These are phyloP conservation scores for Coccomyxa sp. DNA, from an alignment of 139 green algal species.

Conservation along the genomic window DNA sequence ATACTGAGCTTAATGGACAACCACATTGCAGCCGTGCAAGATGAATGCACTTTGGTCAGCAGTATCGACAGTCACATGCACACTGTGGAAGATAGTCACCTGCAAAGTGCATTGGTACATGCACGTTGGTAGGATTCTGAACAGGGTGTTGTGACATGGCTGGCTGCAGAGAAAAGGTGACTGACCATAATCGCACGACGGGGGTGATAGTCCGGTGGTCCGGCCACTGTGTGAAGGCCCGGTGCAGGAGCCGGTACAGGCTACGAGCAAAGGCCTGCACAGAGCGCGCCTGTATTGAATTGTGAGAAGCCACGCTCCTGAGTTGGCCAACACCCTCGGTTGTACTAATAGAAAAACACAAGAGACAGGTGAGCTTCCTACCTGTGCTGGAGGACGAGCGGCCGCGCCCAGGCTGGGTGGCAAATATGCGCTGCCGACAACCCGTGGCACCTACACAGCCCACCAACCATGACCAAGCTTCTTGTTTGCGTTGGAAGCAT, in stretches of 20 bases:
- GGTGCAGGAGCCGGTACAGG: slow-evolving; percentile 63
- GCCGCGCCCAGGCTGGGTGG: slow-evolving; percentile 19
- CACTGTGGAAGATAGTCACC: too few relatives aligned
- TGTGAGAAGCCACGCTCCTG: too few relatives aligned
- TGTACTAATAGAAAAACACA: too few relatives aligned
- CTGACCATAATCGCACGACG: slow-evolving; percentile 48
- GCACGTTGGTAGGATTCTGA: not conserved
- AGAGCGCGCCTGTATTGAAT: too few relatives aligned
- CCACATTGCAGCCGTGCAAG: not conserved
- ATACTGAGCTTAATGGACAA: not conserved
- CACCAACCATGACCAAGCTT: too few relatives aligned
- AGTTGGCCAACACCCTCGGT: too few relatives aligned
- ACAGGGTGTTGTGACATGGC: too few relatives aligned
- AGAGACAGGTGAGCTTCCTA: not conserved
- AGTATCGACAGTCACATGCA: too few relatives aligned
- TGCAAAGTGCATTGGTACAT: not conserved
- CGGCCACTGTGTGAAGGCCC: slow-evolving; percentile 61
- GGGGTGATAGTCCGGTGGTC: slow-evolving; percentile 41
- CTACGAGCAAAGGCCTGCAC: slow-evolving; percentile 56
- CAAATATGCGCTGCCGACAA: not conserved
- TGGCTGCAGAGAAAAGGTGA: too few relatives aligned
- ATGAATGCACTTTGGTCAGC: not conserved
- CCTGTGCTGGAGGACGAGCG: slow-evolving; percentile 10
- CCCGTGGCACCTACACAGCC: not conserved
- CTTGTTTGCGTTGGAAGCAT: too few relatives aligned